phyloP scores from a whole-genome alignment of 2,329 filamentous ascomycete genomes.

The Aspergillus sclerotialis region DNA sequence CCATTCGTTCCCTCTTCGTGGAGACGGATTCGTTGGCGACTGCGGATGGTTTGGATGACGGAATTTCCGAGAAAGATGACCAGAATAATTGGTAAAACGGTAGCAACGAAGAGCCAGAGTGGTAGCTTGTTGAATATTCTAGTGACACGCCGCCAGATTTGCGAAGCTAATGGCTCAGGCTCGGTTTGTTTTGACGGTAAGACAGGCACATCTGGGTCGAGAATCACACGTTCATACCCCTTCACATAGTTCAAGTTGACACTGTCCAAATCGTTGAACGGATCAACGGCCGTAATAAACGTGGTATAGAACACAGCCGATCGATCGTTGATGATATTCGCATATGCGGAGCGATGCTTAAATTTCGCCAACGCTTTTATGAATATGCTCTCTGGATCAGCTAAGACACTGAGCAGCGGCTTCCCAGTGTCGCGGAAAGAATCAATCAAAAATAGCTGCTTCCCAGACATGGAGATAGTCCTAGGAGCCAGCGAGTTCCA shows the following conservation, averaged over 20 bases:
- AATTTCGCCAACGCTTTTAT: constrained; percentile 71
- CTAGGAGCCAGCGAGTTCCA: constrained; percentile 82
- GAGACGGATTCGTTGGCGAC: constrained; percentile 64
- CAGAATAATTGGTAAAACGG: constrained; percentile 69
- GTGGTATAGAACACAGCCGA: constrained; percentile 80
- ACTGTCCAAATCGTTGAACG: constrained; percentile 61
- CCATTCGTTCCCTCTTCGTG: constrained; percentile 67
- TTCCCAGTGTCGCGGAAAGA: constrained; percentile 74
- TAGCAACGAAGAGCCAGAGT: constrained; percentile 54
- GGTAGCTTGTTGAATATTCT: constrained; percentile 51
- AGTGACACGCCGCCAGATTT: constrained; percentile 25
- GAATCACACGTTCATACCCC: constrained; percentile 66
- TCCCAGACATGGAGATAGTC: constrained; percentile 73
- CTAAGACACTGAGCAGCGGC: constrained; percentile 71
- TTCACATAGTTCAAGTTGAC: constrained; percentile 66
- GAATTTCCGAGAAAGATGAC: constrained; percentile 69
- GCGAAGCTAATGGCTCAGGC: constrained; percentile 19
- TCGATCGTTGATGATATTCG: constrained; percentile 81
- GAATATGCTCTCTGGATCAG: constrained; percentile 80
- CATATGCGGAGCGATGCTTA: constrained; percentile 68
- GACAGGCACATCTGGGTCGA: constrained; percentile 48
- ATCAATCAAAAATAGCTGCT: constrained; percentile 83
- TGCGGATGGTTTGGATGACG: constrained; percentile 67
- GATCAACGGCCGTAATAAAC: constrained; percentile 67
- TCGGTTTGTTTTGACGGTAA: constrained; percentile 21